Evolutionary conservation across 805 yeast genomes (phyloP).

Genomic region (Ogataea sp.): DNA sequence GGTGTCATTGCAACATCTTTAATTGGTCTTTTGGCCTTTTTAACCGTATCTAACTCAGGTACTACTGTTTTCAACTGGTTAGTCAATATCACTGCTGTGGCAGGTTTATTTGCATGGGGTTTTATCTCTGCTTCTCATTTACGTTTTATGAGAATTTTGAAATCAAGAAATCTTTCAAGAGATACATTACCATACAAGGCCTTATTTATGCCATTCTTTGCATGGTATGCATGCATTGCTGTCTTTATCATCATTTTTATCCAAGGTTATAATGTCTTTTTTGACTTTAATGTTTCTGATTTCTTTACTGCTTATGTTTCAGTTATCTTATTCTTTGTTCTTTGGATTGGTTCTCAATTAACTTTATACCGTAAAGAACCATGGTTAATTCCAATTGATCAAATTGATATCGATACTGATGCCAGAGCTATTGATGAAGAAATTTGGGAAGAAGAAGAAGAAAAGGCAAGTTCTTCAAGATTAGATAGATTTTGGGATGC

Average conservation of each 20-base stretch:
- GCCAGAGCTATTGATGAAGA: conserved; percentile 7
- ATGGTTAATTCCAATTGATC: conserved; percentile 40
- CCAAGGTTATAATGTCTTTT: conserved; percentile 67
- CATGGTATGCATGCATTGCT: conserved; percentile 53
- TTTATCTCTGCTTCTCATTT: conserved; percentile 57
- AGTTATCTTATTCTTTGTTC: conserved; percentile 45
- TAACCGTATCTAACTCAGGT: conserved; percentile 47
- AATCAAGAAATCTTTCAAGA: conserved; percentile 55
- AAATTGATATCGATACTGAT: conserved; percentile 37
- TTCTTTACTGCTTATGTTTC: conserved; percentile 73
- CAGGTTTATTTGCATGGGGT: conserved; percentile 70
- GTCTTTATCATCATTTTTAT: conserved; percentile 52
- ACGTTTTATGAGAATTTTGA: conserved; percentile 61
- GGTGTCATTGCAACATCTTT: conserved; percentile 50
- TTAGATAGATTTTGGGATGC: conserved; percentile 5
- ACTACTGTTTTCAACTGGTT: conserved; percentile 62
- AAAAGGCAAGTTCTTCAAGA: background rate
- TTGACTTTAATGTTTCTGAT: conserved; percentile 37
- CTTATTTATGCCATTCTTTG: conserved; percentile 54
- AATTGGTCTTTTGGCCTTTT: conserved; percentile 58
- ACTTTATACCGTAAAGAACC: conserved; percentile 44
- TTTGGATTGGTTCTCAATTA: conserved; percentile 42
- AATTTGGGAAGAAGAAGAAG: conserved; percentile 3
- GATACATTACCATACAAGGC: conserved; percentile 72
- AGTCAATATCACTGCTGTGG: conserved; percentile 66